These are phyloP conservation scores for Spiraea crenata DNA, from an alignment of 331 rosid genomes.

Conservation along the genomic window DNA sequence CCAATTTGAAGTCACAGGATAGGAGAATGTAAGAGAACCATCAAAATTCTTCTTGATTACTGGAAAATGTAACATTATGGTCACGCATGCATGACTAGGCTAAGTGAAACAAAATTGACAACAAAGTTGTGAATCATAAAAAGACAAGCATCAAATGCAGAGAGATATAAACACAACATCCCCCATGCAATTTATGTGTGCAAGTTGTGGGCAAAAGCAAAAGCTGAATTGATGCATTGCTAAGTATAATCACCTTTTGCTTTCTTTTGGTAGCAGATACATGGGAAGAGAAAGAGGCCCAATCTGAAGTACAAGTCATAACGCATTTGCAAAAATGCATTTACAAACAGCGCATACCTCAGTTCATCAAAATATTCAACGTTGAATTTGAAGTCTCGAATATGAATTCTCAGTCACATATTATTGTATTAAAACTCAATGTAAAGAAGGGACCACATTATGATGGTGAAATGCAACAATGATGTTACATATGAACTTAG, in stretches of 20 bases:
- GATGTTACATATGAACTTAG: slow-evolving; percentile 8
- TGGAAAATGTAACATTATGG: slow-evolving; percentile 1
- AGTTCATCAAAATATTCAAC: too few relatives aligned
- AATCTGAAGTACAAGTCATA: slow-evolving; percentile 19
- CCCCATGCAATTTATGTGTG: slow-evolving; percentile 24
- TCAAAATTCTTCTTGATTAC: background rate
- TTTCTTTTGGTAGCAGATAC: slow-evolving; percentile 11
- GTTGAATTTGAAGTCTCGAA: too few relatives aligned
- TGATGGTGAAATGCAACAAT: background rate
- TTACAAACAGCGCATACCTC: background rate
- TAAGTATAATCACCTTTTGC: slow-evolving; percentile 10
- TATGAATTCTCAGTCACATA: too few relatives aligned
- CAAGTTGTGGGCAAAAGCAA: slow-evolving; percentile 32
- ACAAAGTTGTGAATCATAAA: background rate
- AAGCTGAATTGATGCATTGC: slow-evolving; percentile 13
- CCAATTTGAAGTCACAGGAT: background rate
- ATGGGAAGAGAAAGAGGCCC: background rate
- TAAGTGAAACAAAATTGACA: slow-evolving; percentile 1
- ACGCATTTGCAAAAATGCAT: background rate
- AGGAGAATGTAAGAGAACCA: too few relatives aligned
- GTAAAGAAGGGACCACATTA: slow-evolving; percentile 17
- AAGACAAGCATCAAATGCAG: background rate
- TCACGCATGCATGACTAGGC: background rate
- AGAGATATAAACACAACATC: slow-evolving; percentile 1
- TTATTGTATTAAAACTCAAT: too few relatives aligned